Evolutionary conservation across 2,329 filamentous ascomycete genomes (phyloP), one percentile per base, ranked within the genome.

Genomic region (Zelopaecilomyces penicillatus): DNA sequence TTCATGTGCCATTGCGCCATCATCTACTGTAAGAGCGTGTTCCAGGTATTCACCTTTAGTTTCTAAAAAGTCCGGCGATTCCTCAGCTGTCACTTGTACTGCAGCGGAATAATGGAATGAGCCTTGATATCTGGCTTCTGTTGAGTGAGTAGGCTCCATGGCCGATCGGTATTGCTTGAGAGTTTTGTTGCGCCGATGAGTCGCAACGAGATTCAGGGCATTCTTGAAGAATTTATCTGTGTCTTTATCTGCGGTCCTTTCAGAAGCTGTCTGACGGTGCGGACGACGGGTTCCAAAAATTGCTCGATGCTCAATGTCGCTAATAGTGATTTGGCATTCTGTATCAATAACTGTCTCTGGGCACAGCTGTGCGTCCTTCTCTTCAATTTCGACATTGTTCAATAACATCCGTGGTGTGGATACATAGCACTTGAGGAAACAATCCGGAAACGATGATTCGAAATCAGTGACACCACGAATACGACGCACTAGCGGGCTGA

Each of bases 351-450:
- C 32, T 12, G 32, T 12, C 8, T 34, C 8, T 37, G 12, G 34
- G 26, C 29, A 29, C 11, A 4, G 19, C 12, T 11, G 36, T 36
- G 30, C n/a, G 8, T 36, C 9, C 27, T n/a, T 33, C n/a, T 7
- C 26, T 26, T 27, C 11, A 28, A 38, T 29, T 30, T 27, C 19
- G 37, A 28, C 30, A 37, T 48, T 43, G n/a, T 44, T 30, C 30
- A 12, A 11, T 7, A 38, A 46, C 9, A n/a, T 35, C 10, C 31
- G 43, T n/a, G 39, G 31, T 31, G 38, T 46, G 12, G 46, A 44
- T 40, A 30, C 41, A 38, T 48, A 48, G 44, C 46, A 48, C 39
- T 43, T 43, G 39, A 41, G 19, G 19, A 48, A 10, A 30, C 43
- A 43, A 6, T 48, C 43, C 26, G 46, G 30, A 29, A 46, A 39